Conservation (phyloP, 2,329 filamentous ascomycete species). For the Ophiostoma triangulosporum region DNA sequence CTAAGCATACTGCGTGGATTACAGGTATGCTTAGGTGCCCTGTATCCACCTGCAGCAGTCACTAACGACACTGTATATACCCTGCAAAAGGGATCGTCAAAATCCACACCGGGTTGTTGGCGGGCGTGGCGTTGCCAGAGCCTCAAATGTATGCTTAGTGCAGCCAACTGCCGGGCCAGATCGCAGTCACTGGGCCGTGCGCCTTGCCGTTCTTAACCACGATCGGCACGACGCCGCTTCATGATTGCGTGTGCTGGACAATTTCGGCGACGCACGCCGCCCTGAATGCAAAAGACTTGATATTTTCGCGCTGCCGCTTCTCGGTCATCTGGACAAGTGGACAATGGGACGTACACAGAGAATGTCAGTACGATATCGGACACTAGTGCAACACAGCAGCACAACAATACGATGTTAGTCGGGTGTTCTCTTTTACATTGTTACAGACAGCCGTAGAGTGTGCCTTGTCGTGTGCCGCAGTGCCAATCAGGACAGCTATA, state of each 20-base stretch:
- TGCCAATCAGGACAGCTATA: too few species aligned
- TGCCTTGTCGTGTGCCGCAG: too few species aligned
- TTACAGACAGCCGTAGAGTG: too few species aligned
- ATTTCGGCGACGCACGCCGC: slow-evolving; percentile 13
- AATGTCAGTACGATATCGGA: too few species aligned
- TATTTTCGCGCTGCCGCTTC: slow-evolving; percentile 20
- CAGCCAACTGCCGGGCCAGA: slow-evolving; percentile 31
- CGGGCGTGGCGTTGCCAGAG: slow-evolving; percentile 23
- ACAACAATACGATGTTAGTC: too few species aligned
- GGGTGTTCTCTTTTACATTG: too few species aligned
- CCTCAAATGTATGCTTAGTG: slow-evolving; percentile 30
- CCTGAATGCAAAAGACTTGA: slow-evolving; percentile 12
- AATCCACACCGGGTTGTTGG: not conserved
- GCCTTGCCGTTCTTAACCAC: slow-evolving; percentile 24
- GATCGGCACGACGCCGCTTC: slow-evolving; percentile 17
- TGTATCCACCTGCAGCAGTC: too few species aligned
- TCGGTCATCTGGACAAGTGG: slow-evolving; percentile 17
- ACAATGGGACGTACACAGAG: too few species aligned
- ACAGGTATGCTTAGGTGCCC: too few species aligned
- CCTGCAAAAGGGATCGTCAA: slow-evolving; percentile 1
- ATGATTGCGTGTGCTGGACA: slow-evolving; percentile 18
- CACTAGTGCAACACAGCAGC: too few species aligned
- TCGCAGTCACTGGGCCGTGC: slow-evolving; percentile 24
- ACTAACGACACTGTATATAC: not conserved
- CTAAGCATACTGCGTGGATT: not conserved